Conservation (phyloP, 345 rosid genomes). For the Psidium guajava region DNA sequence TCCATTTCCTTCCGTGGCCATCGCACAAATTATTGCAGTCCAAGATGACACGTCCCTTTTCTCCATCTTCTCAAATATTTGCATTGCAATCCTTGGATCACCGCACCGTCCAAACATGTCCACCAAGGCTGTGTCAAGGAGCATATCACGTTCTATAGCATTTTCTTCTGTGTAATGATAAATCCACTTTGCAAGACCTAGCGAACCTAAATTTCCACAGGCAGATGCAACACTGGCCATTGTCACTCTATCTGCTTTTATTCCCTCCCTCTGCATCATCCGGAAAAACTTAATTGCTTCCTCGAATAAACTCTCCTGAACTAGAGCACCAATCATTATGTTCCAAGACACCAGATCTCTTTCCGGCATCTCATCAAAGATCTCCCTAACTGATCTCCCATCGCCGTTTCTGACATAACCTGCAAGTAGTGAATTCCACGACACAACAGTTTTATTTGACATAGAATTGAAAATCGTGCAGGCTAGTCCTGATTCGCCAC, state of each 20-base stretch:
- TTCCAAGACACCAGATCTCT: slow-evolving; percentile 53
- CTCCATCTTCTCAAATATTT: slow-evolving; percentile 28
- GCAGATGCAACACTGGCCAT: slow-evolving; percentile 51
- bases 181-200: slow-evolving; percentile 54
- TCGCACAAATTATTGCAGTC: slow-evolving; percentile 60
- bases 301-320: slow-evolving; percentile 47
- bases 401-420: slow-evolving; percentile 40
- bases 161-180: slow-evolving; percentile 25
- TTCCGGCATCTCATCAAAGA: slow-evolving; percentile 47
- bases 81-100: slow-evolving; percentile 44
- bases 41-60: slow-evolving; percentile 57
- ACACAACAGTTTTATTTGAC: slow-evolving; percentile 40
- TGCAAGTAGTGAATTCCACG: slow-evolving; percentile 50
- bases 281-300: slow-evolving; percentile 51
- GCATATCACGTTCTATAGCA: slow-evolving; percentile 32
- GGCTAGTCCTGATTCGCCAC: slow-evolving; percentile 33
- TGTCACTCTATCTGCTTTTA: slow-evolving; percentile 39
- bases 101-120: slow-evolving; percentile 72
- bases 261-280: slow-evolving; percentile 40
- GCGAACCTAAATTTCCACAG: slow-evolving; percentile 51
- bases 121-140: slow-evolving; percentile 38
- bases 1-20: slow-evolving; percentile 50
- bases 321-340: slow-evolving; percentile 38
- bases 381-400: slow-evolving; percentile 35
- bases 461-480: slow-evolving; percentile 27